Conservation (phyloP, 75 land plant species). For the Gnetum montanum region DNA sequence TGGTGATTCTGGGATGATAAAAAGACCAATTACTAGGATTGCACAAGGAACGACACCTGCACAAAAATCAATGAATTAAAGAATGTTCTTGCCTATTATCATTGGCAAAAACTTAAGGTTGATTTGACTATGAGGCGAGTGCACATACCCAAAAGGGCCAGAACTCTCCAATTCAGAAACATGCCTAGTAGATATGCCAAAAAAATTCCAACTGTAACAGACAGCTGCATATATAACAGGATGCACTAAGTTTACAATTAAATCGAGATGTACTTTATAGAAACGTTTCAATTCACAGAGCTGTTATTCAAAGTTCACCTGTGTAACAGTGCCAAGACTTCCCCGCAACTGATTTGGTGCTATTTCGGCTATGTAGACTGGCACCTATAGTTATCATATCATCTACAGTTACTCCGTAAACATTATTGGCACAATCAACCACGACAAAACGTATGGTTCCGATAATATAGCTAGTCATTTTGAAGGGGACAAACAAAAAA, state of each 20-base stretch:
- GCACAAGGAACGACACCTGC: constrained; percentile 62
- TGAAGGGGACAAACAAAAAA: no score
- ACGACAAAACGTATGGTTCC: no score
- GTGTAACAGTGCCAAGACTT: constrained; percentile 66
- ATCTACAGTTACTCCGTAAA: no score
- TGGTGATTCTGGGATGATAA: constrained; percentile 77
- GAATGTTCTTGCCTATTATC: no score
- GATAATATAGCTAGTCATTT: no score
- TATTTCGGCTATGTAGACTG: constrained; percentile 82
- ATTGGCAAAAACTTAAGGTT: no score
- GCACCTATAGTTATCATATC: constrained; percentile 28
- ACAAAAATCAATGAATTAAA: no score
- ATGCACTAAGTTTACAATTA: neutral
- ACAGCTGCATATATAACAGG: constrained; percentile 27
- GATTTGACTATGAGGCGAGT: no score
- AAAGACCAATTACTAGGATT: constrained; percentile 55
- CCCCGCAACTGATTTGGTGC: constrained; percentile 86
- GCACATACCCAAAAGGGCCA: constrained; percentile 57
- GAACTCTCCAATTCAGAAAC: constrained; percentile 54
- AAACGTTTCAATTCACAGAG: neutral
- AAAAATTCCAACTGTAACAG: constrained; percentile 75
- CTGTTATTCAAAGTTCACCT: constrained; percentile 30
- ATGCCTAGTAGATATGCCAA: constrained; percentile 51
- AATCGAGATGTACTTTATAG: neutral
- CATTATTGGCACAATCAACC: no score